phyloP scores from a whole-genome alignment of 2,329 filamentous ascomycete genomes.

The Fusarium falciforme region DNA sequence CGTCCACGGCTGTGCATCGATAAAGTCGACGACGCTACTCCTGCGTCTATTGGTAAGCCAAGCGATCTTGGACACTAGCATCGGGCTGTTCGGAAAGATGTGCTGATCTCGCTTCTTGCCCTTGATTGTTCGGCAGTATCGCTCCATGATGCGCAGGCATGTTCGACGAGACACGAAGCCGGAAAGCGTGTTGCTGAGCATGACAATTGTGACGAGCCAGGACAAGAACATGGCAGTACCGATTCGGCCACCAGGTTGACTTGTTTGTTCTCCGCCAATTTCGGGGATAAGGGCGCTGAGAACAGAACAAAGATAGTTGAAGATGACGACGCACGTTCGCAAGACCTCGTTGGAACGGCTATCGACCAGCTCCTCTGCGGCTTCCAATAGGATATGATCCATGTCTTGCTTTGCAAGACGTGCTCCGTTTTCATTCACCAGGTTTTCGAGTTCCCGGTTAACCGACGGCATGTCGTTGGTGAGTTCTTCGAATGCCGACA shows the following conservation, averaged over 20 bases:
- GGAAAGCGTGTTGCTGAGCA: conserved; percentile 25
- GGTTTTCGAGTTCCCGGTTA: conserved; percentile 2
- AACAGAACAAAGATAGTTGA: conserved; percentile 19
- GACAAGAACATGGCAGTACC: conserved; percentile 11
- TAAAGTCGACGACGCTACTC: background rate
- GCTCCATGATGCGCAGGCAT: conserved; percentile 8
- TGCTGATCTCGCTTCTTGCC: conserved; percentile 4
- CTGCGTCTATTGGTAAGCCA: background rate
- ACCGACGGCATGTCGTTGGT: conserved; percentile 16
- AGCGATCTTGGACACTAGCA: background rate
- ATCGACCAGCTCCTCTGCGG: conserved; percentile 5
- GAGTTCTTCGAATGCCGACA: conserved; percentile 25
- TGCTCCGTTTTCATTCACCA: conserved; percentile 1
- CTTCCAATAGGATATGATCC: conserved; percentile 1
- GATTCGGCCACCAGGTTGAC: conserved; percentile 10
- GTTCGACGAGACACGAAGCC: conserved; percentile 6
- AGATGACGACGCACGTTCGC: conserved; percentile 11
- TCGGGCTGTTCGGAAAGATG: conserved; percentile 1
- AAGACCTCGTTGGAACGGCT: conserved; percentile 13
- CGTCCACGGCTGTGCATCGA: conserved; percentile 8
- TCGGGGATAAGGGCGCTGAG: conserved; percentile 1
- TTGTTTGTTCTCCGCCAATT: conserved; percentile 1
- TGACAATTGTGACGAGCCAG: conserved; percentile 4
- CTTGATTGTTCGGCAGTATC: conserved; percentile 4
- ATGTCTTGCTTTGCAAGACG: background rate